These are phyloP conservation scores for Naganishia friedmannii DNA, from an alignment of 768 basidiomycete species.

Conservation along the genomic window DNA sequence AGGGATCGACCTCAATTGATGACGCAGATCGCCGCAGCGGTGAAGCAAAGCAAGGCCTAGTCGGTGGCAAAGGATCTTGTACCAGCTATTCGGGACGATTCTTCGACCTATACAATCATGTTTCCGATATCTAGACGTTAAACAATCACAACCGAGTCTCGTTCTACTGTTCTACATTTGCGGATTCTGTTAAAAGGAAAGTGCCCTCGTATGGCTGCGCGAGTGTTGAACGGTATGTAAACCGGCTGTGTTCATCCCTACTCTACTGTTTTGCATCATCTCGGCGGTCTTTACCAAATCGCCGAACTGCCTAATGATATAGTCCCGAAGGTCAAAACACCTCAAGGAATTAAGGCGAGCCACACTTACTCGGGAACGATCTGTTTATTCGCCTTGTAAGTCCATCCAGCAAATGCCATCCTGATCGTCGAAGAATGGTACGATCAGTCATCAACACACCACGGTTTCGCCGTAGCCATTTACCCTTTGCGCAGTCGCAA, in stretches of 20 bases:
- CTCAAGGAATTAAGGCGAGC: no score
- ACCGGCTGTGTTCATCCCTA: no score
- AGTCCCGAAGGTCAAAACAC: no score
- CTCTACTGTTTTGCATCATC: no score
- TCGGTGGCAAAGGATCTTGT: not conserved
- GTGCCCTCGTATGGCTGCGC: not conserved
- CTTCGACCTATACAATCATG: slow-evolving; percentile 5
- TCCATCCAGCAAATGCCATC: slow-evolving; percentile 52
- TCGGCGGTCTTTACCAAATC: not conserved
- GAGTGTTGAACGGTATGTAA: not conserved
- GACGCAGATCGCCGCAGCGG: slow-evolving; percentile 44
- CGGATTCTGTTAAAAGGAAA: not conserved
- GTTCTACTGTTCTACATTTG: not conserved
- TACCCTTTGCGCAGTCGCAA: slow-evolving; percentile 78
- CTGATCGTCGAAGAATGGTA: slow-evolving; percentile 26
- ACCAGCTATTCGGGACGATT: not conserved
- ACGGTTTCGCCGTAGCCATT: slow-evolving; percentile 22
- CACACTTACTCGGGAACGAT: slow-evolving; percentile 22
- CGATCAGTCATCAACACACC: not conserved
- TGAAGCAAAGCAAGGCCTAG: slow-evolving; percentile 39
- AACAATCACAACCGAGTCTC: not conserved
- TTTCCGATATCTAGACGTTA: not conserved
- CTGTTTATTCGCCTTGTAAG: slow-evolving; percentile 42
- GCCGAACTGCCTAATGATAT: slow-evolving; percentile 6
- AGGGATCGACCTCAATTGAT: slow-evolving; percentile 48